phyloP scores from a whole-genome alignment of 306 rosid genomes.

The Hippophae tibetana region DNA sequence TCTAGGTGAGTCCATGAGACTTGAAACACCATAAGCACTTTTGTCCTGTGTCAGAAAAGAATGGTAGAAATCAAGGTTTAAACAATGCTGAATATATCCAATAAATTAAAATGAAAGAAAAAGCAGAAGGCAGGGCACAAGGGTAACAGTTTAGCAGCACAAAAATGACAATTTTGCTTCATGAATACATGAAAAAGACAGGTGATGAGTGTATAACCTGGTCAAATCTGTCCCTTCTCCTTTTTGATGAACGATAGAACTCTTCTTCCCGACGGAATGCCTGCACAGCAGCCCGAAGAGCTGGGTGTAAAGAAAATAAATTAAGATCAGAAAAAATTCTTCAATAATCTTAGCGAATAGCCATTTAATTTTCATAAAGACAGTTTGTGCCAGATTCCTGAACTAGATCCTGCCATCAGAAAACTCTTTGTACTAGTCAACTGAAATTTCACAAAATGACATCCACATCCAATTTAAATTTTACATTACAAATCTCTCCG shows the following conservation, averaged over 20 bases:
- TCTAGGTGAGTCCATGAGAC: slow-evolving; percentile 54
- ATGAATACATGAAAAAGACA: slow-evolving; percentile 3
- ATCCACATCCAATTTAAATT: too few relatives aligned
- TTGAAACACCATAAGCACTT: slow-evolving; percentile 63
- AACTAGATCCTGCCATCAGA: too few relatives aligned
- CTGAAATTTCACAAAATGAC: too few relatives aligned
- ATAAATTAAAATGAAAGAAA: slow-evolving; percentile 1
- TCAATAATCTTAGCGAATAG: background rate
- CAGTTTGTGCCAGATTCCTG: too few relatives aligned
- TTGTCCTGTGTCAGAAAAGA: slow-evolving; percentile 45
- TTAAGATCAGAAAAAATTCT: background rate
- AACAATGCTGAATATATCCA: slow-evolving; percentile 2
- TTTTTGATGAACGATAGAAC: slow-evolving; percentile 62
- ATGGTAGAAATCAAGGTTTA: slow-evolving; percentile 3
- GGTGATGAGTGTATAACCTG: slow-evolving; percentile 38
- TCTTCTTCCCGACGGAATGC: slow-evolving; percentile 93
- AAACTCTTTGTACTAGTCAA: too few relatives aligned
- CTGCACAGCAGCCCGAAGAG: slow-evolving; percentile 87
- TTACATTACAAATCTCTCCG: too few relatives aligned
- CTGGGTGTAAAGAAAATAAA: slow-evolving; percentile 32
- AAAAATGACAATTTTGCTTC: too few relatives aligned
- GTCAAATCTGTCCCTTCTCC: slow-evolving; percentile 74
- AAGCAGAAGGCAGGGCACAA: background rate
- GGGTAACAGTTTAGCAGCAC: too few relatives aligned
- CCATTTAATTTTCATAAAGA: too few relatives aligned